Base-by-base conservation (phyloP, 257 asterid genomes). In the Fraxinus cuspidata region DNA sequence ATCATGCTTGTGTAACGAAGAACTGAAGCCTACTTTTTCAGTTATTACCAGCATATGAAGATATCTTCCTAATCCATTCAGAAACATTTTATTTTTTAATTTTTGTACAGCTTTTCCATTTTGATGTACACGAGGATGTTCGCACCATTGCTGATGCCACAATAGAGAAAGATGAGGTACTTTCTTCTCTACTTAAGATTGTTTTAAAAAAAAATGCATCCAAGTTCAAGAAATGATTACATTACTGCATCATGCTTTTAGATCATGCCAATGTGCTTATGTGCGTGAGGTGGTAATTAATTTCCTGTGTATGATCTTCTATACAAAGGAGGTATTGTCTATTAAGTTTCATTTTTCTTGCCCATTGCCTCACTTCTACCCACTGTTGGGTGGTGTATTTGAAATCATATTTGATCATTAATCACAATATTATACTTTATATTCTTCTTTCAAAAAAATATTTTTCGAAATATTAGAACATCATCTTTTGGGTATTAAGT, bases 41-140 rank as follows among this genome's bases (percentile, higher is more conserved):
- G n/a, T 9, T 58, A 18, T 32, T 6, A 27, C 28, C 73, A n/a
- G 2, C 29, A 28, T 47, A 25, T 71, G 12, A 63, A 63, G 67
- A 27, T 8, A 56, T 28, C 28, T 34, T 23, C 32, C 4, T 12
- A n/a, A 70, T 32, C 63, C 66, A 49, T 40, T 47, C 5, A 37
- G 37, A 56, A 32, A 10, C 75, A 51, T 37, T 47, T 47, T 28
- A 4, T 21, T 23, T 27, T 29, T 69, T 77, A 49, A 63, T 13
- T 77, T 76, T 70, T 51, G 25, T 74, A 53, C 91, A 95, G 99
- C 99, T 93, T 83, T 96, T 96, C 90, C 99, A 96, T 89, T 96
- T 96, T 77, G 99, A 96, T 85, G 99, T 93, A 31, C 98, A 96
- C 34, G 98, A 96, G 86, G 99, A 96, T 84, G 98, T 96, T 76